Evolutionary conservation across 257 asterid species (phyloP), one percentile per base, ranked within the genome.

Genomic region (Capsicum rhomboideum): DNA sequence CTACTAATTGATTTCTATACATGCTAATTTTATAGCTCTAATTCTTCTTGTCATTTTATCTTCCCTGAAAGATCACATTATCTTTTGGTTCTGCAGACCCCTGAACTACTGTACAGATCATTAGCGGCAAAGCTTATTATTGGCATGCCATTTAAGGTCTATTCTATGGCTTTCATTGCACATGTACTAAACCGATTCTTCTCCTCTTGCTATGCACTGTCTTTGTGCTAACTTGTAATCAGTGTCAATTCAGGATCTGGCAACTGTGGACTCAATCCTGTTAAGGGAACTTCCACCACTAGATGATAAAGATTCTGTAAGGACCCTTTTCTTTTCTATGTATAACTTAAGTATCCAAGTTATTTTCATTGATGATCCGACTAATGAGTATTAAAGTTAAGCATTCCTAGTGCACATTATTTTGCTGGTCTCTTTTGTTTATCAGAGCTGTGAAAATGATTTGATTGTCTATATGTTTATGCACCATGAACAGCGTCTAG

Each of bases 111-210:
- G 18, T 97, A 97, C 94, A 93, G 86, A 89, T 89, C 95, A 82
- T 90, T 97, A 85, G 98, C 99, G 26, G 92, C 99, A 86, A 97
- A 95, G 84, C 98, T 97, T 86, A 85, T 89, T 10, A 88, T 95
- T 8, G 99, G 99, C 83, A 97, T 97, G 99, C 99, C 99, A 40
- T 93, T 93, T 86, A 97, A 97, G 99, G 99, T 96, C 83, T 20
- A 59, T 53, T 61, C 50, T 46, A 54, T 34, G 61, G 28, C 84
- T 87, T 67, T 85, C 67, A 28, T 61, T 42, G 49, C 75, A 67
- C 72, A 77, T 53, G 20, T 79, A 12, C 82, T 10, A 40, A 34
- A 50, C 79, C 17, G 16, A 55, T 86, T 85, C 75, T 85, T 87
- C 81, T 83, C 14, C 84, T 49, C 78, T 42, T 31, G 46, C 42